Percentiles rank a stretch among this genome's conserved stretches.
These are phyloP conservation scores for Mallotus nudiflorus DNA, from an alignment of 345 rosid genomes.

Conservation along the genomic window DNA sequence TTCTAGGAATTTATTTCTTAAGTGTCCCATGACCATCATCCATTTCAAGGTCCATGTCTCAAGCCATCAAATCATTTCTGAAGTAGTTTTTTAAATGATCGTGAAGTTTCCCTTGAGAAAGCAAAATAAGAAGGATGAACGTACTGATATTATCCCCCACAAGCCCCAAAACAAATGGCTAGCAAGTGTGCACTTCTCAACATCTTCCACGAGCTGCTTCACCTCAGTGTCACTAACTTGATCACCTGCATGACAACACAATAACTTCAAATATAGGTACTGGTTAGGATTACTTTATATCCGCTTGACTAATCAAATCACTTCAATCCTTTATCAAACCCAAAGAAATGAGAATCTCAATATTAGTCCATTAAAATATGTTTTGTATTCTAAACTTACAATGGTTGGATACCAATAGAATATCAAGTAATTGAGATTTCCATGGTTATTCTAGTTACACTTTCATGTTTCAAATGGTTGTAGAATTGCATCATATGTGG, in stretches of 20 bases:
- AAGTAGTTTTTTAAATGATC: not conserved
- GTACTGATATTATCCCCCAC: slow-evolving; percentile 43
- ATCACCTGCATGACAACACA: slow-evolving; percentile 20
- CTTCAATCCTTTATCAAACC: too few species aligned
- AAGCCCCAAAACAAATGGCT: slow-evolving; percentile 35
- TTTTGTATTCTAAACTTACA: not conserved
- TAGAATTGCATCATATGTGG: not conserved
- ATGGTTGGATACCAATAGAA: not conserved
- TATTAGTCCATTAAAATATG: too few species aligned
- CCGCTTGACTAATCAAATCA: not conserved
- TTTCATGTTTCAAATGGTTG: not conserved
- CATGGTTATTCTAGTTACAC: not conserved
- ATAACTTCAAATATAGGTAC: not conserved
- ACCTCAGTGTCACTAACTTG: slow-evolving; percentile 15
- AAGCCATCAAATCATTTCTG: not conserved
- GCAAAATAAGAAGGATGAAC: slow-evolving; percentile 10
- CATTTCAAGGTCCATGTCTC: not conserved
- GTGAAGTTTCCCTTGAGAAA: slow-evolving; percentile 2
- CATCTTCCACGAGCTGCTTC: slow-evolving; percentile 21
- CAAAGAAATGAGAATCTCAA: too few species aligned
- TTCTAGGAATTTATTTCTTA: too few species aligned
- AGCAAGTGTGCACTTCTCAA: slow-evolving; percentile 33
- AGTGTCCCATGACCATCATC: not conserved
- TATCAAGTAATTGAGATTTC: not conserved
- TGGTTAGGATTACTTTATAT: not conserved